Conservation (phyloP, 2,329 filamentous ascomycete genomes). For the Epichloe brachyelytri region DNA sequence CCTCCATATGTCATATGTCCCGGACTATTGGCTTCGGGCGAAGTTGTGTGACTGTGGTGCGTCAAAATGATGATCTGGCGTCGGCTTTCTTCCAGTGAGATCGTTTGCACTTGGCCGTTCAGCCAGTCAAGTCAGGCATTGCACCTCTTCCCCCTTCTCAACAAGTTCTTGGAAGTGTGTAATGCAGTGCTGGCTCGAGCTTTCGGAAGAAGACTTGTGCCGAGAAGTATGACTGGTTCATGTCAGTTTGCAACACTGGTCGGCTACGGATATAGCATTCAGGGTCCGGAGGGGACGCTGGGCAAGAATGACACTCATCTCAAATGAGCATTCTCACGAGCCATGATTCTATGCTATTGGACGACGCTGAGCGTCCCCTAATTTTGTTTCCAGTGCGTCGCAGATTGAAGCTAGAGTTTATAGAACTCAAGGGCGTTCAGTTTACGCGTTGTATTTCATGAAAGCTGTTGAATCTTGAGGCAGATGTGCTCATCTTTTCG, state of each 20-base stretch:
- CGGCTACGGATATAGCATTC: too few relatives aligned
- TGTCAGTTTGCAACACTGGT: neutral
- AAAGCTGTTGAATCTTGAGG: too few relatives aligned
- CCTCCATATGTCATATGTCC: neutral
- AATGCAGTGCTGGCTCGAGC: neutral
- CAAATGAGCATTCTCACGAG: too few relatives aligned
- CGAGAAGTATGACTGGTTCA: neutral
- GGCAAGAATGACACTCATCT: too few relatives aligned
- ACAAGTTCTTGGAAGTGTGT: neutral
- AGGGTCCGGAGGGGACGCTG: neutral
- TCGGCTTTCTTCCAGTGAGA: neutral
- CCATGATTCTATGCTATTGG: too few relatives aligned
- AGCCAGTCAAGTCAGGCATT: neutral
- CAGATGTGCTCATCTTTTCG: too few relatives aligned
- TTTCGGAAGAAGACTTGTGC: neutral
- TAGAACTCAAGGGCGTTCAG: too few relatives aligned
- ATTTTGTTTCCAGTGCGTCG: too few relatives aligned
- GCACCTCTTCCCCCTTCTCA: neutral
- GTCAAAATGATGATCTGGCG: conserved; percentile 2
- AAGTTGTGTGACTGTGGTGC: conserved; percentile 1
- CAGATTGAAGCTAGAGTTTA: too few relatives aligned
- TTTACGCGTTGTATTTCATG: too few relatives aligned
- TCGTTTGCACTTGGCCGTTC: neutral
- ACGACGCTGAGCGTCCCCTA: too few relatives aligned
- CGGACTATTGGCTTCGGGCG: neutral